phyloP scores from a whole-genome alignment of 2,329 filamentous ascomycete species.

The Cordyceps cateniannulata region DNA sequence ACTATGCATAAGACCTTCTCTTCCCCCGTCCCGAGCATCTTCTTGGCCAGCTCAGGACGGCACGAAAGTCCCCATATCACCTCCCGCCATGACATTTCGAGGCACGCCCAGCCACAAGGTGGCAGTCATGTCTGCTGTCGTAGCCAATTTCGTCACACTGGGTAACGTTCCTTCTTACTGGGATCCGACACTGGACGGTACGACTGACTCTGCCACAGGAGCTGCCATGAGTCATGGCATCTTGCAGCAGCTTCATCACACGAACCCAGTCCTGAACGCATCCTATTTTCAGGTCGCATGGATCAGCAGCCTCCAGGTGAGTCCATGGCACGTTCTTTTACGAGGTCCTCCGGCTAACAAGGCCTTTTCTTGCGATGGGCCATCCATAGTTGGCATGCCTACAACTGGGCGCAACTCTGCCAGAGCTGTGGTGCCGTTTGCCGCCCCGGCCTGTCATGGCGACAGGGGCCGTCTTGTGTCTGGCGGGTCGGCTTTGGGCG shows the following conservation, averaged over 20 bases:
- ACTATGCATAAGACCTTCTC: not conserved
- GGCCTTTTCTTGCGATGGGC: not conserved
- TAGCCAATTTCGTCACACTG: not conserved
- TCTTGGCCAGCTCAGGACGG: not conserved
- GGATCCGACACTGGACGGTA: not conserved
- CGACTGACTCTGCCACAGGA: not conserved
- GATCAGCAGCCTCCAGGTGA: not conserved
- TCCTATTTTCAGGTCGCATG: not conserved
- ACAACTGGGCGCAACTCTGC: not conserved
- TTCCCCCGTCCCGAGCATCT: not conserved
- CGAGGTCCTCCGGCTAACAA: not conserved
- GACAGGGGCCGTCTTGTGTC: not conserved
- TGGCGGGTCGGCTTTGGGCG: not conserved
- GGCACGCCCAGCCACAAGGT: not conserved
- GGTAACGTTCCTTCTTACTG: not conserved
- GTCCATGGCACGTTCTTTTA: not conserved
- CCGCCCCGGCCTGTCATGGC: not conserved
- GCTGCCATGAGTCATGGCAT: not conserved
- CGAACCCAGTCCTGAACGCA: not conserved
- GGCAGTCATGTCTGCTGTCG: not conserved
- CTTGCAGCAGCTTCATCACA: not conserved
- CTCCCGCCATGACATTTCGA: not conserved
- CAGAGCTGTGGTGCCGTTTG: not conserved
- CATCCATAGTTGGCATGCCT: not conserved
- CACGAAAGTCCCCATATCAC: not conserved